A percentile compares a stretch with the other conserved stretches of the same genome.
These are phyloP conservation scores for Symbiotaphrina buchneri DNA, from an alignment of 495 filamentous ascomycete genomes.

Conservation along the genomic window DNA sequence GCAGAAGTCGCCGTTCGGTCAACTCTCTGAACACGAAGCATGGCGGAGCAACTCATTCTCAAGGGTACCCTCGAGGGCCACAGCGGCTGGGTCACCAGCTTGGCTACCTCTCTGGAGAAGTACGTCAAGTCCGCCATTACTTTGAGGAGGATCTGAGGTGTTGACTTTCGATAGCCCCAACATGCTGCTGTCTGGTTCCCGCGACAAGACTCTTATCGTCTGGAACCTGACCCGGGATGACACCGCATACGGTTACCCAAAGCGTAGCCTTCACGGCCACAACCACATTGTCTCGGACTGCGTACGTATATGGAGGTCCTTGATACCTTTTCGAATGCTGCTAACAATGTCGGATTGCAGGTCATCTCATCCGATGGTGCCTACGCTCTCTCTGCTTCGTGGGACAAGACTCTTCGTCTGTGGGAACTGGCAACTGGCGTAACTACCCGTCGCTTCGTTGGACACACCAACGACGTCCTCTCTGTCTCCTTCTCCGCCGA, in stretches of 20 bases:
- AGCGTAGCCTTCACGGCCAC: slow-evolving; percentile 94
- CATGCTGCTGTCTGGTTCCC: slow-evolving; percentile 95
- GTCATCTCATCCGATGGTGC: slow-evolving; percentile 99
- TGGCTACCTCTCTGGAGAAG: slow-evolving; percentile 98
- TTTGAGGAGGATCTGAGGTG: neutral
- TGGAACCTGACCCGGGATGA: slow-evolving; percentile 99
- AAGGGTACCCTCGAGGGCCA: slow-evolving; percentile 96
- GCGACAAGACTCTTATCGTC: slow-evolving; percentile 98
- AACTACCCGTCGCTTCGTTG: slow-evolving; percentile 94
- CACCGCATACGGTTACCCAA: slow-evolving; percentile 90
- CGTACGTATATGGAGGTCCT: slow-evolving; percentile 34
- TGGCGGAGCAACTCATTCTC: slow-evolving; percentile 93
- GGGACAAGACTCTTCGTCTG: slow-evolving; percentile 99
- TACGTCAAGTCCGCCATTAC: slow-evolving; percentile 20
- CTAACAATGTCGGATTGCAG: slow-evolving; percentile 20
- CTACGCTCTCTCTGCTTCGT: slow-evolving; percentile 95
- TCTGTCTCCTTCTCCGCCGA: slow-evolving; percentile 99
- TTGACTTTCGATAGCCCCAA: slow-evolving; percentile 52
- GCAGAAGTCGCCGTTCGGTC: no score
- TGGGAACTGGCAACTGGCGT: slow-evolving; percentile 95
- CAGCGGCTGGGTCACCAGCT: slow-evolving; percentile 60
- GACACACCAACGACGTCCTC: slow-evolving; percentile 98
- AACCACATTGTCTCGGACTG: slow-evolving; percentile 99
- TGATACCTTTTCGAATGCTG: neutral
- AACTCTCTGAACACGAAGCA: slow-evolving; percentile 21